phyloP scores from a whole-genome alignment of 2,329 filamentous ascomycete species.

The Clarireedia homoeocarpa region DNA sequence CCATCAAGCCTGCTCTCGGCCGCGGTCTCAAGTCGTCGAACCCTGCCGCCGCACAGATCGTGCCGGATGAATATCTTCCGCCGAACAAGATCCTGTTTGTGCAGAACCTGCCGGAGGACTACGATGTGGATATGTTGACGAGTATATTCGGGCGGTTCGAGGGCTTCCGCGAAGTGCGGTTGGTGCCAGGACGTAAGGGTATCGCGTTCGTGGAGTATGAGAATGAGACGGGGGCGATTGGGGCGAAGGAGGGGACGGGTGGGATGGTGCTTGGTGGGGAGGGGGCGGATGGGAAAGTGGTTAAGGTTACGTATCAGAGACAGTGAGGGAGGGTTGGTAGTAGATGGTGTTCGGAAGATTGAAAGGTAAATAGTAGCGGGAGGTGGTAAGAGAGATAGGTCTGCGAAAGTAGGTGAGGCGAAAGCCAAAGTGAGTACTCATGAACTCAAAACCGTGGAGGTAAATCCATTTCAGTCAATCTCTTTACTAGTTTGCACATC shows the following conservation, averaged over 20 bases:
- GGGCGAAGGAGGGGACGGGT: constrained; percentile 86
- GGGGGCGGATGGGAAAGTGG: constrained; percentile 61
- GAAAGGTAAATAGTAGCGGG: background rate
- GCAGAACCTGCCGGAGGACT: constrained; percentile 83
- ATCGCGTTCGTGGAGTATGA: constrained; percentile 98
- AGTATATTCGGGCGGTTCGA: constrained; percentile 83
- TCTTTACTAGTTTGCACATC: background rate
- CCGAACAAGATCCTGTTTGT: constrained; percentile 96
- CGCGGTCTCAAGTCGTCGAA: constrained; percentile 71
- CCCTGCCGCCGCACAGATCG: constrained; percentile 58
- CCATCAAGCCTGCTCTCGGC: constrained; percentile 62
- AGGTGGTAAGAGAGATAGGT: no score
- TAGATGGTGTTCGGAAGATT: background rate
- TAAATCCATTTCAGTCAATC: constrained; percentile 10
- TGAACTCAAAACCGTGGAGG: background rate
- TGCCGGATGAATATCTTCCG: constrained; percentile 96
- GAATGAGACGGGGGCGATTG: constrained; percentile 78
- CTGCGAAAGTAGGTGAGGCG: background rate
- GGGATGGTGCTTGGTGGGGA: constrained; percentile 72
- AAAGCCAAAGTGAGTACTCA: background rate
- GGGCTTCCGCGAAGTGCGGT: constrained; percentile 85
- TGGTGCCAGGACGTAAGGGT: constrained; percentile 77
- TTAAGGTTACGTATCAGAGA: constrained; percentile 95
- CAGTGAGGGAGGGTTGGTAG: constrained; percentile 44
- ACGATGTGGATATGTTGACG: constrained; percentile 71